Evolutionary conservation across 176 grass and related monocot genomes (phyloP), one percentile per base, ranked within the genome.

Genomic region (Raddia distichophylla): DNA sequence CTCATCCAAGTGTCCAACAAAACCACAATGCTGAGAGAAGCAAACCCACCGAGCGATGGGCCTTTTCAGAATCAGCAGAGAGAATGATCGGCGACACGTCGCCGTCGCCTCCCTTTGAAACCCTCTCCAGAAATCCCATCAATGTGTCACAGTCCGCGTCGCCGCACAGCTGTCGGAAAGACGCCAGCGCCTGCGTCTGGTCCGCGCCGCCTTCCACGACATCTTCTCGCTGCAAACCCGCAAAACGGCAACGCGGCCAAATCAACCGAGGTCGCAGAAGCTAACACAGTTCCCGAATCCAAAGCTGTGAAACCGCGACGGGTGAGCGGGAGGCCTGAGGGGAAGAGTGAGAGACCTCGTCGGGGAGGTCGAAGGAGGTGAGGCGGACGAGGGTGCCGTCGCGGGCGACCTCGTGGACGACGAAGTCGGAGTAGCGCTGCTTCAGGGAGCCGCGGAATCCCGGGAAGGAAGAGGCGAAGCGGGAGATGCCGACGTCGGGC

Each of bases 381-480:
- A 98, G 95, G 34, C 74, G 90, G 47, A 98, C 84, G 61, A 94
- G 80, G 45, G 93, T 74, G 56, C 88, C 95, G 72, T 93, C 88
- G 19, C 77, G 54, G 83, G 71, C 80, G 33, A 98, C 95, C 86
- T 98, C 95, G 60, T 98, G 93, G 40, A 98, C 92, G 72, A 98
- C 55, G 88, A 98, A 98, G 85, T 98, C 92, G 46, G 92, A 89
- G 77, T 91, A 98, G 44, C 92, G 93, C 56, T 93, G 92, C 86
- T 98, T 98, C 74, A 98, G 74, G 61, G 86, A 82, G 54, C 86
- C 95, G 64, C 83, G 78, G 88, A 98, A 94, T 70, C 95, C 95
- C 6, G 90, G 86, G 45, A 93, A 35, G 69, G 92, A 76, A 78
- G 95, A 94, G 84, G 93, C 88, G 79, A 84, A 94, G 88, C 84